A percentile compares a stretch with the other conserved stretches of the same genome.
Evolutionary conservation across 768 basidiomycete genomes (phyloP).

Genomic region (Floccularia luteovirens): DNA sequence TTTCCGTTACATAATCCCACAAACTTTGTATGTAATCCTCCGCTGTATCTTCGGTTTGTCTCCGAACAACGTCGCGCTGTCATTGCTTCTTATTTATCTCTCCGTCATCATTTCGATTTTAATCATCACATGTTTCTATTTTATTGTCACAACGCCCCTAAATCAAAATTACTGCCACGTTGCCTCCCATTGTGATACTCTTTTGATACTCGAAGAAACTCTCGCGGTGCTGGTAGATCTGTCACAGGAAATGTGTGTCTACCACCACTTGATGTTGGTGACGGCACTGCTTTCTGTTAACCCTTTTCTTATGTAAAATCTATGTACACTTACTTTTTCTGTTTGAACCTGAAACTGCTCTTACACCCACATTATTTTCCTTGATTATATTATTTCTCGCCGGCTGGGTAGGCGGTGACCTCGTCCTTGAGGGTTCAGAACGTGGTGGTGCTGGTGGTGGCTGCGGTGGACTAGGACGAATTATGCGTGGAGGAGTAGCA

Average conservation of each 20-base stretch:
- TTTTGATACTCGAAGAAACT: constrained; percentile 41
- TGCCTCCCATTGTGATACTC: constrained; percentile 60
- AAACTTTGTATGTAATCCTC: no score
- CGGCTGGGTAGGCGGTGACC: background rate
- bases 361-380: background rate
- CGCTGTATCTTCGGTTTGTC: no score
- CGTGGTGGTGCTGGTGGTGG: constrained; percentile 12
- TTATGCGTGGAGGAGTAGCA: background rate
- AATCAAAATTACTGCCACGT: constrained; percentile 68
- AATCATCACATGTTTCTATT: no score
- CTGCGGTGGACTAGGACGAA: background rate
- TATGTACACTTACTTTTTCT: constrained; percentile 40
- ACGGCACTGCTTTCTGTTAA: constrained; percentile 26
- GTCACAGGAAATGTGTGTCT: constrained; percentile 67
- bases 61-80: background rate
- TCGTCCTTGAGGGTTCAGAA: background rate
- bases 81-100: background rate
- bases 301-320: constrained; percentile 8
- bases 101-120: no score
- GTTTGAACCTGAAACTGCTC: constrained; percentile 28
- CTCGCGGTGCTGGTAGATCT: constrained; percentile 74
- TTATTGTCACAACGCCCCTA: constrained; percentile 28
- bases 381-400: constrained; percentile 10
- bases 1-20: no score
- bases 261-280: constrained; percentile 54